Evolutionary conservation across 169 alveolate genomes (phyloP).

Genomic region (Plasmodium coatneyi): DNA sequence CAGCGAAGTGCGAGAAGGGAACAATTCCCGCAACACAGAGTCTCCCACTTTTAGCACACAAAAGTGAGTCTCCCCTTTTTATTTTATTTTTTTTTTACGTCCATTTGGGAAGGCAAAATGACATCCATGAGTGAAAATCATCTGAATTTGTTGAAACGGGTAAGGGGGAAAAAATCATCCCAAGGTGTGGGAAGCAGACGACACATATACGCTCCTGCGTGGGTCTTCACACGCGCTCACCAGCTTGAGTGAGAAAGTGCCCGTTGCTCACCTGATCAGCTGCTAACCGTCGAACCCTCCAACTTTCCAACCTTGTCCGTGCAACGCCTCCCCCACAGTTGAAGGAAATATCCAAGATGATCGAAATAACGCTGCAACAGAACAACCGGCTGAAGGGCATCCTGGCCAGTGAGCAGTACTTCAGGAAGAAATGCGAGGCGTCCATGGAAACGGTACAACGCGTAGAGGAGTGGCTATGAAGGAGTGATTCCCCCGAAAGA

Average conservation of each 20-base stretch:
- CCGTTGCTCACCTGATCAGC: not conserved
- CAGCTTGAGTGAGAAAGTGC: not conserved
- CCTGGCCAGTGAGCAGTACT: constrained; percentile 30
- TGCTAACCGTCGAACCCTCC: not conserved
- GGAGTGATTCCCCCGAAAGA: not conserved
- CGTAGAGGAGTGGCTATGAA: not conserved
- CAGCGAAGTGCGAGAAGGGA: not conserved
- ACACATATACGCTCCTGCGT: not conserved
- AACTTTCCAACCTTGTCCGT: too few species aligned
- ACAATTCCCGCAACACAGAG: not conserved
- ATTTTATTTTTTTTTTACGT: not conserved
- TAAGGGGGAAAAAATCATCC: not conserved
- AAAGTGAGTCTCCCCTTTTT: not conserved
- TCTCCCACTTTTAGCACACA: not conserved
- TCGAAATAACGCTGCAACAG: constrained; percentile 49
- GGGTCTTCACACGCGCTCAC: not conserved
- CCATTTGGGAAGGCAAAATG: not conserved
- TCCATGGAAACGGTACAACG: constrained; percentile 30
- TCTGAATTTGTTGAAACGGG: constrained; percentile 27
- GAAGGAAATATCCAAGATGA: constrained; percentile 50
- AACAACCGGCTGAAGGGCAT: constrained; percentile 34
- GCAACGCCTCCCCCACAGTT: not conserved
- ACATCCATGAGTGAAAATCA: constrained; percentile 29
- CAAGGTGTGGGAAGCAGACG: not conserved
- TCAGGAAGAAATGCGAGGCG: constrained; percentile 64